Evolutionary conservation across 2,329 filamentous ascomycete genomes (phyloP).

Genomic region (Trichoderma citrinoviride): DNA sequence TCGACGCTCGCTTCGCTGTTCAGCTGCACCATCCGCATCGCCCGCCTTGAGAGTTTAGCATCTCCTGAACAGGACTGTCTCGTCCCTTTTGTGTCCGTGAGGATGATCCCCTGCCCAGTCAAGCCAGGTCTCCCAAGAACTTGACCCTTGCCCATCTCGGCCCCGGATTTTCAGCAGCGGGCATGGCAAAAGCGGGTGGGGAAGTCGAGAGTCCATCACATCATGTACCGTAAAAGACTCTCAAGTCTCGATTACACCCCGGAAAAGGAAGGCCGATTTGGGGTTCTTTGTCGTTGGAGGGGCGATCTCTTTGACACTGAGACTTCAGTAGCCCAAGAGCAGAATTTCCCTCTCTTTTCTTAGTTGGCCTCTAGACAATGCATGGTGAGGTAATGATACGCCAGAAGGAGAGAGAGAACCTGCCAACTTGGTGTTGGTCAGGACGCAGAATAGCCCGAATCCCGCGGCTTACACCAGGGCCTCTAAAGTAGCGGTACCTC

Average conservation of each 20-base stretch:
- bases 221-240: neutral
- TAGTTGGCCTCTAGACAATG: neutral
- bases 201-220: neutral
- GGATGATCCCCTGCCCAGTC: neutral
- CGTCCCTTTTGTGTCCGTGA: too few species aligned
- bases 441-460: neutral
- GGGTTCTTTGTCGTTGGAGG: neutral
- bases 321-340: neutral
- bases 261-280: neutral
- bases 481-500: neutral
- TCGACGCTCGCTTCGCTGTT: neutral
- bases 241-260: neutral
- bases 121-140: neutral
- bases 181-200: neutral
- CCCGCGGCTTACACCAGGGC: neutral
- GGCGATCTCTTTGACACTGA: neutral
- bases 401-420: neutral
- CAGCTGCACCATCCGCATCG: neutral
- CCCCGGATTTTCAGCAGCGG: constrained; percentile 16
- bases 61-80: too few species aligned
- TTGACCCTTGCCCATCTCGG: constrained; percentile 4
- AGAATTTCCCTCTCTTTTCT: neutral
- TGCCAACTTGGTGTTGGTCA: neutral
- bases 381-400: constrained; percentile 17
- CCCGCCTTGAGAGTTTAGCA: neutral